phyloP scores from a whole-genome alignment of 148 eudicot species.

The Rheum nobile region DNA sequence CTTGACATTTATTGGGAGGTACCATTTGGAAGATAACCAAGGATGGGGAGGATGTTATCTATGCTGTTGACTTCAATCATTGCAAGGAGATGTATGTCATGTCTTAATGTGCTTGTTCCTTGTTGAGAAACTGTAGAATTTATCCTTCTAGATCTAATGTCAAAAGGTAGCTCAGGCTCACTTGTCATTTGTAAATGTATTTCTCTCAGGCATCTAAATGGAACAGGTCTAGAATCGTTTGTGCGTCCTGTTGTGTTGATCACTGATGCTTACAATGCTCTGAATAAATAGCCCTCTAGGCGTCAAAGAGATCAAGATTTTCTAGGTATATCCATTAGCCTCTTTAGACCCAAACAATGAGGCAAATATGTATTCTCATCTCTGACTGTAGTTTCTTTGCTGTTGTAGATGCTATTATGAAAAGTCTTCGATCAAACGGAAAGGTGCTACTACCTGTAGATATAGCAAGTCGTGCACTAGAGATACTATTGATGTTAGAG shows the following conservation, averaged over 20 bases:
- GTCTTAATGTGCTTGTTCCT: too few species aligned
- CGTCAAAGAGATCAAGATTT: too few species aligned
- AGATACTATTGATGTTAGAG: conserved; percentile 64
- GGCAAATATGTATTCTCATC: neutral
- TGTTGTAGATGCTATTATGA: conserved; percentile 48
- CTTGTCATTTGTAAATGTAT: conserved; percentile 16
- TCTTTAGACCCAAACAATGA: conserved; percentile 8
- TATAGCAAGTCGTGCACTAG: conserved; percentile 91
- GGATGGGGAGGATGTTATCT: too few species aligned
- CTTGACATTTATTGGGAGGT: conserved; percentile 94
- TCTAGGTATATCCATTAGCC: too few species aligned
- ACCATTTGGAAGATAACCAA: conserved; percentile 91
- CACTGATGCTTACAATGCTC: too few species aligned
- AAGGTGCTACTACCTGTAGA: conserved; percentile 86
- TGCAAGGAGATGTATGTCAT: too few species aligned
- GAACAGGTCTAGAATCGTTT: conserved; percentile 85
- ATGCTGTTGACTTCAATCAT: too few species aligned
- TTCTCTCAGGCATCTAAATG: conserved; percentile 74
- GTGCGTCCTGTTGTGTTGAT: conserved; percentile 94
- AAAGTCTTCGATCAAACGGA: conserved; percentile 63
- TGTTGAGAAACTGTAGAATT: too few species aligned
- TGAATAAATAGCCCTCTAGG: too few species aligned
- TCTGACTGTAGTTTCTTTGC: neutral
- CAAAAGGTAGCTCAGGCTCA: conserved; percentile 5
- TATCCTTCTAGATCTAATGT: too few species aligned